phyloP scores from a whole-genome alignment of 805 yeast species.

The Candida caryicola region DNA sequence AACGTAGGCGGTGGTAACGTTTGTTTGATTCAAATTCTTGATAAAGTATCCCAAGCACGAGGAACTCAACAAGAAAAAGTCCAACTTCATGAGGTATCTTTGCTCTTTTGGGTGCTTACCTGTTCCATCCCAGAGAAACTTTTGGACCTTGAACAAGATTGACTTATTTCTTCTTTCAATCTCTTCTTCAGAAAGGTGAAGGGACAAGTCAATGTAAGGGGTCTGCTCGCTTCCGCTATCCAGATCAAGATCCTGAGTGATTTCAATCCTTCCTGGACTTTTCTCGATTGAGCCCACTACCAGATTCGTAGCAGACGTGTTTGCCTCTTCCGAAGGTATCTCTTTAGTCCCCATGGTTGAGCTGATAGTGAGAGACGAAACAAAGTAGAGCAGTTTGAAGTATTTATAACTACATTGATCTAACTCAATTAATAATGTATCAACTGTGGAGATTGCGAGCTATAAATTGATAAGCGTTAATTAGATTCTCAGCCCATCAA shows the following conservation, averaged over 20 bases:
- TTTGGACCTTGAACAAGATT: slow-evolving; percentile 19
- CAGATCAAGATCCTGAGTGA: neutral
- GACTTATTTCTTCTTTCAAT: slow-evolving; percentile 17
- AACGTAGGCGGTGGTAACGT: slow-evolving; percentile 45
- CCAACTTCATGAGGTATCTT: slow-evolving; percentile 32
- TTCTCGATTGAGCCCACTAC: neutral
- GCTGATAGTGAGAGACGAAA: too few species aligned
- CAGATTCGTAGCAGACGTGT: neutral
- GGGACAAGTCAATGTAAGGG: slow-evolving; percentile 21
- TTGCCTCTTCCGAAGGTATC: neutral
- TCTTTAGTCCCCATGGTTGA: neutral
- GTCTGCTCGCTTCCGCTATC: neutral
- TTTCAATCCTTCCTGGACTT: neutral
- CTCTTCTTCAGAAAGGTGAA: slow-evolving; percentile 20
- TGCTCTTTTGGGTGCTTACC: slow-evolving; percentile 38
- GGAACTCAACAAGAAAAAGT: slow-evolving; percentile 27
- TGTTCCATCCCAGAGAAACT: slow-evolving; percentile 36
- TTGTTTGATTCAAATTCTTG: slow-evolving; percentile 42
- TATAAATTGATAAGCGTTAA: too few species aligned
- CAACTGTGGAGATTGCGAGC: too few species aligned
- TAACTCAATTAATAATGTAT: too few species aligned
- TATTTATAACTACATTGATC: too few species aligned
- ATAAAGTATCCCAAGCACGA: slow-evolving; percentile 53
- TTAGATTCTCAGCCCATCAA: too few species aligned
- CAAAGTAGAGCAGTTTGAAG: too few species aligned